Evolutionary conservation across 352 stramenopile genomes (phyloP).

Genomic region (Phytopythium aichiense): DNA sequence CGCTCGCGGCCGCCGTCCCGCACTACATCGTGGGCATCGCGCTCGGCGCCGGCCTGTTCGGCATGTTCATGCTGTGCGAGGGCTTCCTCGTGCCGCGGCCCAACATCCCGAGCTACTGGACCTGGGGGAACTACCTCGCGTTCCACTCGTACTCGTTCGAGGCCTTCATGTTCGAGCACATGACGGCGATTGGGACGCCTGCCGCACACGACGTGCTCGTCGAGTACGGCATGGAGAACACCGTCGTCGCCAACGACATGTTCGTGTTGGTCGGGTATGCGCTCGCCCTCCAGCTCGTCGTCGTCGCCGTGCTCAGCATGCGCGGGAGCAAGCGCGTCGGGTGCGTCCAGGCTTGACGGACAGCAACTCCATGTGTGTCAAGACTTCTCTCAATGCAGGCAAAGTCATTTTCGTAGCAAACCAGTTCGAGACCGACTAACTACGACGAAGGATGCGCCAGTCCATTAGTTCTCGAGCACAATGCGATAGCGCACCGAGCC

Average conservation of each 20-base stretch:
- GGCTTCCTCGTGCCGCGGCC: conserved; percentile 78
- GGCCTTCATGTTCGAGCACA: conserved; percentile 84
- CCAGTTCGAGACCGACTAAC: background rate
- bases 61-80: conserved; percentile 87
- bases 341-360: background rate
- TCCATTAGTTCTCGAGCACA: background rate
- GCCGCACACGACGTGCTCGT: conserved; percentile 24
- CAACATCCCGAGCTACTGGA: conserved; percentile 69
- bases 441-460: background rate
- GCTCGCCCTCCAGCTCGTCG: conserved; percentile 45
- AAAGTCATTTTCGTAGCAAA: background rate
- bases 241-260: conserved; percentile 52
- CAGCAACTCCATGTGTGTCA: background rate
- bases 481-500: conserved; percentile 20
- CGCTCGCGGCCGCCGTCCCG: conserved; percentile 71
- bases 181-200: conserved; percentile 20
- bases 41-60: conserved; percentile 71
- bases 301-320: conserved; percentile 30
- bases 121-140: conserved; percentile 82
- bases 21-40: conserved; percentile 89
- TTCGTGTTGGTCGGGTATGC: conserved; percentile 45
- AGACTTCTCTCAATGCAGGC: background rate
- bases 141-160: conserved; percentile 89
- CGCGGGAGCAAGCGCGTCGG: conserved; percentile 6
- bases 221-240: conserved; percentile 52